Conservation (phyloP, 805 yeast species). For the Ogataea thermomethanolica region DNA sequence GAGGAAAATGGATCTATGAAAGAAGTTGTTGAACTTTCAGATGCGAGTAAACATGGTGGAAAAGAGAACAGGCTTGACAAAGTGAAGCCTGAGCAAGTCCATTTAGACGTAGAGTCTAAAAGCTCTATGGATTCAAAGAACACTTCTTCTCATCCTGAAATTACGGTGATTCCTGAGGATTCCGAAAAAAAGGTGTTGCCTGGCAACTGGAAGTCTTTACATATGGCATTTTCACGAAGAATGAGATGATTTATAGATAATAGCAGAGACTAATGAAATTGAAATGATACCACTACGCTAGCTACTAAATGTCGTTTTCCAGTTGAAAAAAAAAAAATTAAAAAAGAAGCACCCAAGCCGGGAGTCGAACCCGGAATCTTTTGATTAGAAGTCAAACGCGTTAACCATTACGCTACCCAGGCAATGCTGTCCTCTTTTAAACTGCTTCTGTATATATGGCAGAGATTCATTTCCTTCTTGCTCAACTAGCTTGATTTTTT, state of each 20-base stretch:
- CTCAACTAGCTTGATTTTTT: neutral
- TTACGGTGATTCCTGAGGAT: too few relatives aligned
- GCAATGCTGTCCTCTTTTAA: slow-evolving; percentile 23
- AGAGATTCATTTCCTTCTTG: neutral
- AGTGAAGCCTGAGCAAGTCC: neutral
- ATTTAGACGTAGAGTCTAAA: neutral
- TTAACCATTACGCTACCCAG: slow-evolving; percentile 64
- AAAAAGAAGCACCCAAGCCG: slow-evolving; percentile 36
- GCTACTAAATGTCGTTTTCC: too few relatives aligned
- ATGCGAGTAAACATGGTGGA: neutral
- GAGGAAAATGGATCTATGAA: slow-evolving; percentile 6
- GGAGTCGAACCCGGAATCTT: slow-evolving; percentile 65
- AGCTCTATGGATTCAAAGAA: too few relatives aligned
- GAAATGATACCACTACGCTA: too few relatives aligned
- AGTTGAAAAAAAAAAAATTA: neutral
- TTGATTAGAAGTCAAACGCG: slow-evolving; percentile 66
- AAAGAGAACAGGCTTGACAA: neutral
- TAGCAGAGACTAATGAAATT: too few relatives aligned
- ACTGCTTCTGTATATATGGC: too few relatives aligned
- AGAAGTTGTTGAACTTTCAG: slow-evolving; percentile 4
- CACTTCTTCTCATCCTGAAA: too few relatives aligned
- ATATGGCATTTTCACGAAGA: too few relatives aligned
- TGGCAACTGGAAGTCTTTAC: too few relatives aligned
- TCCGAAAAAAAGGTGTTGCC: too few relatives aligned
- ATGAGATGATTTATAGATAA: too few relatives aligned